Conservation (phyloP, 495 filamentous ascomycete genomes). For the Paragyromitra xinjiangensis region DNA sequence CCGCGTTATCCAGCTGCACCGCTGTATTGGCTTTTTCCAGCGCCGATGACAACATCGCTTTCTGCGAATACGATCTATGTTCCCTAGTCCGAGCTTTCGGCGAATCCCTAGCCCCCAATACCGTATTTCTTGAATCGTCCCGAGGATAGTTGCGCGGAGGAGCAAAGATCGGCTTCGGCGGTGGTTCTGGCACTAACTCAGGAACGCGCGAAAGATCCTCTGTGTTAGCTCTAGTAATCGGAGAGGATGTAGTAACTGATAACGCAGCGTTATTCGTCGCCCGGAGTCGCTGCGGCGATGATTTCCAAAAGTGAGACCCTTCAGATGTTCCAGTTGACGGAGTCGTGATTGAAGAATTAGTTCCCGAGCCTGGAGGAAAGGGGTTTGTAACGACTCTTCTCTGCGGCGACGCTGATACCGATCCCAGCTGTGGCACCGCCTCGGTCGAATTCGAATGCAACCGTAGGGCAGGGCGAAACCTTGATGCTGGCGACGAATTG, state of each 20-base stretch:
- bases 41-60: conserved; percentile 90
- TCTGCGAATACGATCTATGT: conserved; percentile 68
- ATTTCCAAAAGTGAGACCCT: conserved; percentile 51
- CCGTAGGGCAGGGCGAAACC: conserved; percentile 45
- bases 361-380: conserved; percentile 48
- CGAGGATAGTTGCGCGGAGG: conserved; percentile 14
- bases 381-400: conserved; percentile 45
- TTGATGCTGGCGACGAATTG: conserved; percentile 45
- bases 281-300: conserved; percentile 38
- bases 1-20: conserved; percentile 91
- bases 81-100: conserved; percentile 43
- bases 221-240: conserved; percentile 7
- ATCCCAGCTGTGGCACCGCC: conserved; percentile 22
- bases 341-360: conserved; percentile 47
- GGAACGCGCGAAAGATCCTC: conserved; percentile 34
- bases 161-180: conserved; percentile 35
- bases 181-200: conserved; percentile 32
- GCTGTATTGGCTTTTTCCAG: conserved; percentile 95
- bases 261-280: conserved; percentile 21
- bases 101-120: conserved; percentile 24
- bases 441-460: conserved; percentile 47
- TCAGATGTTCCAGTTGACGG: conserved; percentile 51
- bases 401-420: conserved; percentile 38
- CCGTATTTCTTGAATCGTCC: conserved; percentile 8
- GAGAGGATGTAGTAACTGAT: conserved; percentile 27